These are phyloP conservation scores for Lasiosphaeria hispida DNA, from an alignment of 495 filamentous ascomycete species.

Conservation along the genomic window DNA sequence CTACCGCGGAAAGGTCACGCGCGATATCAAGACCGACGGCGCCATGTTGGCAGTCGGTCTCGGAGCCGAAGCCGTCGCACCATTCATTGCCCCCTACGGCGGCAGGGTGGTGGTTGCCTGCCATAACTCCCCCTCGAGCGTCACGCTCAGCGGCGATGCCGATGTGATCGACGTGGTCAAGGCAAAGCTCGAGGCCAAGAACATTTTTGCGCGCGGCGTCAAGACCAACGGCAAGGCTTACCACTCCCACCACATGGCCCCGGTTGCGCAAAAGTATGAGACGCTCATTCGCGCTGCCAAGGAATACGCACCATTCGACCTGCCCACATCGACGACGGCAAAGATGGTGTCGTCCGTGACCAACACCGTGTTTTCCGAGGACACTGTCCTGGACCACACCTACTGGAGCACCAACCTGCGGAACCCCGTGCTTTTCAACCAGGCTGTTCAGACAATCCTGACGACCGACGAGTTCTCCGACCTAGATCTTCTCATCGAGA, in stretches of 20 bases:
- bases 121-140: conserved; percentile 38
- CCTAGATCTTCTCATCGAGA: conserved; percentile 41
- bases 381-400: conserved; percentile 29
- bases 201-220: conserved; percentile 40
- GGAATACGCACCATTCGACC: background rate
- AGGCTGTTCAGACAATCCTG: conserved; percentile 28
- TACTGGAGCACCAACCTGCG: conserved; percentile 41
- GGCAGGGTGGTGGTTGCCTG: conserved; percentile 36
- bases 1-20: conserved; percentile 28
- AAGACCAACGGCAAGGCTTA: conserved; percentile 47
- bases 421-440: conserved; percentile 42
- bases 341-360: conserved; percentile 35
- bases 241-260: conserved; percentile 51
- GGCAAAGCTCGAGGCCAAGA: conserved; percentile 25
- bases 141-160: conserved; percentile 38
- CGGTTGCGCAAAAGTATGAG: conserved; percentile 27
- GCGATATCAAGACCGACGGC: conserved; percentile 11
- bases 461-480: background rate
- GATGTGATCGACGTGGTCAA: conserved; percentile 33
- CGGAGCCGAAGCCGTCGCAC: conserved; percentile 12
- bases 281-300: conserved; percentile 37
- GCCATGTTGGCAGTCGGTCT: conserved; percentile 43
- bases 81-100: conserved; percentile 13
- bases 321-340: background rate
- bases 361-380: background rate